Conservation (phyloP, 306 rosid genomes). For the Dalbergia cochinchinensis region DNA sequence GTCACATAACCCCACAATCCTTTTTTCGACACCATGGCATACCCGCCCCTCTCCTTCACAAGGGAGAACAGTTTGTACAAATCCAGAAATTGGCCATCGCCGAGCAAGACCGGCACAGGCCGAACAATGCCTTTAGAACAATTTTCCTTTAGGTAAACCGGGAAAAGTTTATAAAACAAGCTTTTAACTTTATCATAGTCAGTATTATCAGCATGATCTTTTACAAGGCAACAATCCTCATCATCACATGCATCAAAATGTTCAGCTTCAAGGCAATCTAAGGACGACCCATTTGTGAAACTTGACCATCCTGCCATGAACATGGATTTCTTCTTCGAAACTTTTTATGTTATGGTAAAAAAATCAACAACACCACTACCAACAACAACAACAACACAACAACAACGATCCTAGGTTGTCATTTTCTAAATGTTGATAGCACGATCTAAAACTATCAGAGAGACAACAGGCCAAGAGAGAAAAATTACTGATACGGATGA, state of each 20-base stretch:
- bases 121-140: conserved; percentile 54
- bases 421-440: conserved; percentile 32
- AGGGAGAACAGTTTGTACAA: conserved; percentile 63
- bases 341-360: background rate
- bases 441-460: conserved; percentile 13
- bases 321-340: conserved; percentile 42
- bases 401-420: conserved; percentile 19
- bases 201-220: conserved; percentile 42
- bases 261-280: conserved; percentile 57
- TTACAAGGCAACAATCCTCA: conserved; percentile 39
- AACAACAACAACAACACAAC: background rate
- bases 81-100: conserved; percentile 64
- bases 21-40: conserved; percentile 59
- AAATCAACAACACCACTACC: background rate
- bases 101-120: conserved; percentile 73
- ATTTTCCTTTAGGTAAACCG: conserved; percentile 59
- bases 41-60: conserved; percentile 83
- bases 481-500: conserved; percentile 18
- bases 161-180: conserved; percentile 63
- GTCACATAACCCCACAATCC: conserved; percentile 73
- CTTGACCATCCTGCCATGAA: conserved; percentile 76
- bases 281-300: conserved; percentile 60
- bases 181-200: conserved; percentile 48
- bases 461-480: conserved; percentile 5
- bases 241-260: conserved; percentile 44